These are phyloP conservation scores for Gossypium turneri DNA, from an alignment of 345 rosid genomes.

Conservation along the genomic window DNA sequence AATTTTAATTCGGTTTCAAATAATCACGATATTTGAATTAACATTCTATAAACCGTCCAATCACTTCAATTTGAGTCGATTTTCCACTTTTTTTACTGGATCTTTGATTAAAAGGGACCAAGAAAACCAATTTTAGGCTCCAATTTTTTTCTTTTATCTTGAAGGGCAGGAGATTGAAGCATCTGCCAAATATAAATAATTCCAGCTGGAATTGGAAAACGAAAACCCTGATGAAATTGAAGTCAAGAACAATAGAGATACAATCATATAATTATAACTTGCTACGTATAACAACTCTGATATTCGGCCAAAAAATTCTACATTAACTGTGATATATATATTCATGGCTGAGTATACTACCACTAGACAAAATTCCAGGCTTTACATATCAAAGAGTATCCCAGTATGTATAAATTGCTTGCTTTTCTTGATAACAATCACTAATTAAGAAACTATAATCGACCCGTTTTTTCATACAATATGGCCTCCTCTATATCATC, in stretches of 20 bases:
- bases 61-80: too few species aligned
- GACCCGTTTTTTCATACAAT: neutral
- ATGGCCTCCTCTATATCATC: constrained; percentile 17
- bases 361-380: constrained; percentile 1
- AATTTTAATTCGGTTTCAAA: too few species aligned
- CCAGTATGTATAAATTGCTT: constrained; percentile 8
- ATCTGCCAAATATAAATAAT: too few species aligned
- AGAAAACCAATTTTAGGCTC: too few species aligned
- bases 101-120: too few species aligned
- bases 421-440: constrained; percentile 6
- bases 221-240: too few species aligned
- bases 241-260: neutral
- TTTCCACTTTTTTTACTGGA: too few species aligned
- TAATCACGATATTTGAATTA: too few species aligned
- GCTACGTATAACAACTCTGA: neutral
- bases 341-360: neutral
- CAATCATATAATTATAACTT: neutral
- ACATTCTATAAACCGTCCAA: too few species aligned
- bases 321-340: neutral
- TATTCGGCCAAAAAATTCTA: neutral
- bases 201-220: too few species aligned
- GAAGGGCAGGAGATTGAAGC: too few species aligned
- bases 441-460: neutral
- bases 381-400: constrained; percentile 11
- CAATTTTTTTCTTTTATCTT: too few species aligned